phyloP scores from a whole-genome alignment of 768 basidiomycete genomes.

The Trametes cubensis region DNA sequence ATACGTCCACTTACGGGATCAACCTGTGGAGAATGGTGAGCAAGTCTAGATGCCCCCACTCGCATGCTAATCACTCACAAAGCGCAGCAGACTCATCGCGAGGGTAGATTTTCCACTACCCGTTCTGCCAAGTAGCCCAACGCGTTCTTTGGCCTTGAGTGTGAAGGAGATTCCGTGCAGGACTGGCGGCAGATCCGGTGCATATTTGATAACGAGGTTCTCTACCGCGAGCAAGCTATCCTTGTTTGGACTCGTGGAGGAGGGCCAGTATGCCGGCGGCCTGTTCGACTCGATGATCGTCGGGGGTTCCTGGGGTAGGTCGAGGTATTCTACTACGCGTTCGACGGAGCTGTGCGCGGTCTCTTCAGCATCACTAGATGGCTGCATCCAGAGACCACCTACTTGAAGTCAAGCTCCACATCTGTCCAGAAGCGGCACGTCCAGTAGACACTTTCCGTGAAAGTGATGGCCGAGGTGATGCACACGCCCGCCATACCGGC shows the following conservation, averaged over 20 bases:
- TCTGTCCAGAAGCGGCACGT: slow-evolving; percentile 53
- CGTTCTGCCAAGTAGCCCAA: slow-evolving; percentile 82
- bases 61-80: slow-evolving; percentile 47
- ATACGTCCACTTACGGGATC: slow-evolving; percentile 79
- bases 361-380: not conserved
- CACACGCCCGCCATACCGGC: slow-evolving; percentile 71
- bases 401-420: slow-evolving; percentile 79
- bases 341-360: slow-evolving; percentile 70
- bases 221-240: slow-evolving; percentile 67
- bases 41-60: not conserved
- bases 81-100: slow-evolving; percentile 84
- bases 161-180: slow-evolving; percentile 76
- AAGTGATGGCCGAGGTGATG: slow-evolving; percentile 74
- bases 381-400: slow-evolving; percentile 31
- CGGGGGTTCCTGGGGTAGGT: slow-evolving; percentile 86
- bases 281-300: slow-evolving; percentile 71
- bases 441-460: slow-evolving; percentile 56
- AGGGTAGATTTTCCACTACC: slow-evolving; percentile 84
- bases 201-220: slow-evolving; percentile 79
- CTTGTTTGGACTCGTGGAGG: slow-evolving; percentile 53
- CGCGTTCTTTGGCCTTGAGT: slow-evolving; percentile 69
- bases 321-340: slow-evolving; percentile 88
- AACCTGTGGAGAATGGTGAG: slow-evolving; percentile 42
- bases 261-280: slow-evolving; percentile 93
- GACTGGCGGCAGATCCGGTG: slow-evolving; percentile 81